These are phyloP conservation scores for Pyrenophora graminea DNA, from an alignment of 2,329 filamentous ascomycete species.

Conservation along the genomic window DNA sequence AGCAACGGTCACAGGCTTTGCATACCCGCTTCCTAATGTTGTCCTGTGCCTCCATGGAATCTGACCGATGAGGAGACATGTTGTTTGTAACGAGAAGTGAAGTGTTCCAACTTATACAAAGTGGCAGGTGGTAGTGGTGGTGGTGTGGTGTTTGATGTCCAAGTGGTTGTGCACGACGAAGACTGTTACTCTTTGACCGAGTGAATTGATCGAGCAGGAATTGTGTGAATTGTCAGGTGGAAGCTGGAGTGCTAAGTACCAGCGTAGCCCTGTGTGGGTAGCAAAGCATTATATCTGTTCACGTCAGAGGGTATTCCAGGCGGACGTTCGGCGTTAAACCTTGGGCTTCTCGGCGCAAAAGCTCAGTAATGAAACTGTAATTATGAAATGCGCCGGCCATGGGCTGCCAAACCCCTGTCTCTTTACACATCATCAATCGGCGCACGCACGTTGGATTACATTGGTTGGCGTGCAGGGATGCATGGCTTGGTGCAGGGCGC, in stretches of 20 bases:
- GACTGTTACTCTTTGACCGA: conserved; percentile 10
- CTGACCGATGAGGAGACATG: conserved; percentile 45
- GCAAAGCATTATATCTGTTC: conserved; percentile 47
- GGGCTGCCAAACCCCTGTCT: conserved; percentile 33
- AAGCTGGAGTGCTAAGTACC: conserved; percentile 36
- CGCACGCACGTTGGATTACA: conserved; percentile 41
- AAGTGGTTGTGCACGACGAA: conserved; percentile 3
- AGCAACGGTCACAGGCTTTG: conserved; percentile 69
- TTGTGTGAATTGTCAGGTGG: conserved; percentile 23
- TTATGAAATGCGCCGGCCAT: conserved; percentile 29
- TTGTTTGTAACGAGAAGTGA: conserved; percentile 2
- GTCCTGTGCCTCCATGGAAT: conserved; percentile 49
- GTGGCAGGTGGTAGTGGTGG: background rate
- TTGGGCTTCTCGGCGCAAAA: conserved; percentile 22
- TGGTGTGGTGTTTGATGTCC: background rate
- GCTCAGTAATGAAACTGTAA: conserved; percentile 38
- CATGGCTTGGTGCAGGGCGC: conserved; percentile 40
- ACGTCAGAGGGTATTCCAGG: conserved; percentile 44
- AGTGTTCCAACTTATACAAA: background rate
- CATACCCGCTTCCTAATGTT: conserved; percentile 65
- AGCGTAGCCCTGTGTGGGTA: conserved; percentile 34
- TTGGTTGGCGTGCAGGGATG: conserved; percentile 36
- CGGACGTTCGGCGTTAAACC: conserved; percentile 46
- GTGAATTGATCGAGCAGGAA: conserved; percentile 1
- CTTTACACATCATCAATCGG: conserved; percentile 39